Evolutionary conservation across 306 rosid species (phyloP).

Genomic region (Trichosanthes cucumerina): DNA sequence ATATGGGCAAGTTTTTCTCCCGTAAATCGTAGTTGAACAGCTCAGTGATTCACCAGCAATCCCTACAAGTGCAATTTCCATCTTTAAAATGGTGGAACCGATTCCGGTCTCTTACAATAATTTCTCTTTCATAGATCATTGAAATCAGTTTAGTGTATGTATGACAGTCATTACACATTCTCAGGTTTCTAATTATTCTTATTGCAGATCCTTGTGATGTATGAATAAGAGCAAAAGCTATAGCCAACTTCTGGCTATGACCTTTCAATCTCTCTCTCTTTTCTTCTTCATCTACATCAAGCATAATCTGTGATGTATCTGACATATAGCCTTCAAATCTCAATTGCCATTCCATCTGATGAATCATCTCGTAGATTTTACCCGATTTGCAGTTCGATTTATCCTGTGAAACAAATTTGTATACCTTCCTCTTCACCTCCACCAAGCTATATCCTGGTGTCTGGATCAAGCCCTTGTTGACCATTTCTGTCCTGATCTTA

Average conservation of each 20-base stretch:
- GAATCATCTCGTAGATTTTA: slow-evolving; percentile 51
- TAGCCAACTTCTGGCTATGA: slow-evolving; percentile 81
- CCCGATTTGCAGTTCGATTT: slow-evolving; percentile 34
- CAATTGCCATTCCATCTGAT: slow-evolving; percentile 97
- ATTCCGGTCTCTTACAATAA: slow-evolving; percentile 54
- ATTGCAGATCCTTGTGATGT: slow-evolving; percentile 51
- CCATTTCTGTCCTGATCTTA: slow-evolving; percentile 50
- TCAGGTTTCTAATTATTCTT: slow-evolving; percentile 64
- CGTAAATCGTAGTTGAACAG: slow-evolving; percentile 2
- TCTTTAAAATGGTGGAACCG: slow-evolving; percentile 79
- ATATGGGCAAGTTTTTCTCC: background rate
- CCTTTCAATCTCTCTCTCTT: slow-evolving; percentile 62
- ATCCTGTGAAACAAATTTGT: slow-evolving; percentile 76
- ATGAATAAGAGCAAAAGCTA: slow-evolving; percentile 68
- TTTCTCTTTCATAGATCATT: slow-evolving; percentile 45
- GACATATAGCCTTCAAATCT: slow-evolving; percentile 70
- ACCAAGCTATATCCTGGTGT: slow-evolving; percentile 65
- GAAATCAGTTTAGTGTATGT: slow-evolving; percentile 63
- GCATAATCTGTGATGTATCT: slow-evolving; percentile 63
- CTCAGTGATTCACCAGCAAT: slow-evolving; percentile 47
- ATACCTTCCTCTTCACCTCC: slow-evolving; percentile 48
- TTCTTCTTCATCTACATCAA: slow-evolving; percentile 67
- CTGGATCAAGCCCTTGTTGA: slow-evolving; percentile 33
- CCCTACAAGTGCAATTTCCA: slow-evolving; percentile 76
- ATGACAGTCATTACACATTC: slow-evolving; percentile 84